Percentiles rank a stretch among this genome's conserved stretches.
phyloP scores from a whole-genome alignment of 805 yeast genomes.

The Peterozyma toletana region DNA sequence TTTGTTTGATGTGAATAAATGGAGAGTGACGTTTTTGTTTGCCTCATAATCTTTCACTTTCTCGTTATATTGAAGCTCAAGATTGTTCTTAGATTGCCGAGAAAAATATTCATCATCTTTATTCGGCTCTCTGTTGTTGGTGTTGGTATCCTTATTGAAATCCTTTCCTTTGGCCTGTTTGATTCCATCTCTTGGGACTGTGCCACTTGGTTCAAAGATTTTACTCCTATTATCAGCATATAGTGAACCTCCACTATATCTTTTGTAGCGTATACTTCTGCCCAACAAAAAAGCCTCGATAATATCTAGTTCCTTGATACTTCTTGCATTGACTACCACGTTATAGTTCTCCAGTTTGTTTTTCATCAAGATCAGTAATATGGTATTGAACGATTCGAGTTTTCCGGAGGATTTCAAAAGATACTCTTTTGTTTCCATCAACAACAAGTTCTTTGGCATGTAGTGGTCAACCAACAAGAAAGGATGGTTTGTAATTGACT shows the following conservation, averaged over 20 bases:
- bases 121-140: slow-evolving; percentile 1
- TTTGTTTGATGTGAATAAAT: slow-evolving; percentile 39
- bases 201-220: slow-evolving; percentile 10
- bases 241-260: slow-evolving; percentile 61
- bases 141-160: background rate
- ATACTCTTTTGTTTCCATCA: slow-evolving; percentile 57
- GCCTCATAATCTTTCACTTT: slow-evolving; percentile 11
- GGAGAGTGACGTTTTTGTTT: slow-evolving; percentile 20
- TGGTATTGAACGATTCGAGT: slow-evolving; percentile 43
- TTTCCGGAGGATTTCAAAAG: slow-evolving; percentile 52
- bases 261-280: slow-evolving; percentile 51
- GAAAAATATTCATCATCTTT: slow-evolving; percentile 22
- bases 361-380: slow-evolving; percentile 29
- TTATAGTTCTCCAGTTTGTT: slow-evolving; percentile 20
- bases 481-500: slow-evolving; percentile 57
- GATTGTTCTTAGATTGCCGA: slow-evolving; percentile 22
- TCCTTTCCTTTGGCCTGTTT: background rate
- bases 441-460: slow-evolving; percentile 60
- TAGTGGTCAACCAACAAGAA: slow-evolving; percentile 70
- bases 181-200: background rate
- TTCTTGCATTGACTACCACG: slow-evolving; percentile 46
- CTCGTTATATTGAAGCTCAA: slow-evolving; percentile 12
- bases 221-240: slow-evolving; percentile 33
- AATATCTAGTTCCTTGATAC: slow-evolving; percentile 65
- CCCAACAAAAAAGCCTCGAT: slow-evolving; percentile 79